Evolutionary conservation across 2,329 filamentous ascomycete species (phyloP), one percentile per base, ranked within the genome.

Genomic region (Onygena corvina): DNA sequence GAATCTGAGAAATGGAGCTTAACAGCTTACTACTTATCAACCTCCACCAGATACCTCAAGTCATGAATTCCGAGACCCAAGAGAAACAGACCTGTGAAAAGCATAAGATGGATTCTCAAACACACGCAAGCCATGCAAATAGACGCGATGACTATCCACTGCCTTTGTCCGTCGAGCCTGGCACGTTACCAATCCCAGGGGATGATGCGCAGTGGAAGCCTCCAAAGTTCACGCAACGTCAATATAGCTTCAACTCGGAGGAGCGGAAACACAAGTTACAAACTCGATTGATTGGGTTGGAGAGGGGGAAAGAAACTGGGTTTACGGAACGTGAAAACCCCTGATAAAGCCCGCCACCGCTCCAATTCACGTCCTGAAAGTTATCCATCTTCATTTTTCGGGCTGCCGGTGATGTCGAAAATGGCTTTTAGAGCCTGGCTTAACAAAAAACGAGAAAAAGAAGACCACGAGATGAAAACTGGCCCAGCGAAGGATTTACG

Each of bases 201-300:
- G 34, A 44, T 7, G 38, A 33, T 25, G 2, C 20, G 5, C 21
- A 16, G 27, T 66, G 64, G 63, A 58, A 57, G 36, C 64, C 65
- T 2, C 54, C 31, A 35, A n/a, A n/a, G 12, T 42, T 60, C 34
- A 56, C 58, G 35, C 2, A 8, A 16, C 62, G 61, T 14, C 56
- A 56, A 12, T 63, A 63, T 49, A 67, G 63, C 51, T 68, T 64
- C 64, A 65, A 58, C 49, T 53, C 58, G 38, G 56, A 67, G 54
- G 80, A 84, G 63, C 72, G 77, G 46, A 80, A 83, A 62, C 75
- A 79, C 59, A 48, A 76, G 42, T 67, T 67, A 3, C 71, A 79
- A 56, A 65, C 69, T 30, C 68, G 58, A 52, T 48, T 64, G 50
- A 52, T 62, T 29, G 50, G 53, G 29, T 35, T 56, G 38, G 58